These are phyloP conservation scores for Penicillium ochrochloron DNA, from an alignment of 495 filamentous ascomycete genomes.

Conservation along the genomic window DNA sequence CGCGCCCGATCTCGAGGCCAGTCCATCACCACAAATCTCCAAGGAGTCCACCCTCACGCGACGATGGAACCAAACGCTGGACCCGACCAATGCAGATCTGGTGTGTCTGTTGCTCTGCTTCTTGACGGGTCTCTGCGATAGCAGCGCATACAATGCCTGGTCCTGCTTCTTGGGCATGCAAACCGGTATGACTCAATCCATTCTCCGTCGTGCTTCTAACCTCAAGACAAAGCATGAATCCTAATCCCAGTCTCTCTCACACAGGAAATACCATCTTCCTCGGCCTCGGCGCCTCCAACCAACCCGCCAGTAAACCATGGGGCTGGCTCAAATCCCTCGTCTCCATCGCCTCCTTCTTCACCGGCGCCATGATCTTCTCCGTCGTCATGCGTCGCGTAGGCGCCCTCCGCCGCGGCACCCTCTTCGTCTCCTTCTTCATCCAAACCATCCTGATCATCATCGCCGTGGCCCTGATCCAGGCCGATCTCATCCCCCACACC, in stretches of 20 bases:
- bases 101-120: slow-evolving; percentile 60
- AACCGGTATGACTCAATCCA: slow-evolving; percentile 59
- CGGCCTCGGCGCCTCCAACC: slow-evolving; percentile 61
- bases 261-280: slow-evolving; percentile 70
- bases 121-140: slow-evolving; percentile 64
- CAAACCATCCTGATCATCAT: slow-evolving; percentile 61
- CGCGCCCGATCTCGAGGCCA: slow-evolving; percentile 33
- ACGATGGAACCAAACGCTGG: slow-evolving; percentile 46
- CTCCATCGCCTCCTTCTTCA: slow-evolving; percentile 61
- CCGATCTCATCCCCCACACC: slow-evolving; percentile 50
- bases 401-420: slow-evolving; percentile 53
- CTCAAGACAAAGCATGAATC: neutral
- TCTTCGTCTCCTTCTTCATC: slow-evolving; percentile 60
- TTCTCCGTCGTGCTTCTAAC: slow-evolving; percentile 13
- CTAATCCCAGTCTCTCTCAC: neutral
- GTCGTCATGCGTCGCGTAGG: slow-evolving; percentile 40
- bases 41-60: slow-evolving; percentile 18
- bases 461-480: slow-evolving; percentile 61
- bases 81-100: slow-evolving; percentile 51
- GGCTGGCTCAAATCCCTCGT: slow-evolving; percentile 67
- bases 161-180: slow-evolving; percentile 68
- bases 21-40: slow-evolving; percentile 23
- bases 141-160: slow-evolving; percentile 65
- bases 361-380: slow-evolving; percentile 57
- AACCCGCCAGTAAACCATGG: slow-evolving; percentile 55